Base-by-base conservation (phyloP, 371 early-diverging fungal genomes). In the Circinella umbellata region DNA sequence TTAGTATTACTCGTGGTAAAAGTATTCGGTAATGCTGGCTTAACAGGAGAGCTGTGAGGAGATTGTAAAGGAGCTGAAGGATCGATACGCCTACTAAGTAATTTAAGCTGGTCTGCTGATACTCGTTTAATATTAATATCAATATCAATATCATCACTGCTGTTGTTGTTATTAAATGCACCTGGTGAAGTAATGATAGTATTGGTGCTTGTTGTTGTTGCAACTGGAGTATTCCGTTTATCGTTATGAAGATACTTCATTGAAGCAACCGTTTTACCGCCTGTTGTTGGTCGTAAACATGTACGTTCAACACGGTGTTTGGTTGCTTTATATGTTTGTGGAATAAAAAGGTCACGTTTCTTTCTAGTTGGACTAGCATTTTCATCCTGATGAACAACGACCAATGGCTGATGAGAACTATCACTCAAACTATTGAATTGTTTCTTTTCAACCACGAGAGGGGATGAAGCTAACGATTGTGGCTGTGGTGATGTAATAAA, bases 61-160 rank as follows among this genome's bases (percentile, higher is more conserved):
- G 79, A 77, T 13, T 78, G 36, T 47, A 81, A 47, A 38, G 74
- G 75, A 54, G 73, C 69, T 37, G 73, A 67, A 42, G 80, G 82
- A 67, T 82, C 72, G 39, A 82, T 82, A 59, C 82, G 78, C 14
- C 82, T 73, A 67, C 82, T 82, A n/a, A 82, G 69, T 39, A 78
- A 46, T 53, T 73, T 76, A 5, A 82, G 69, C 38, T 81, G 79
- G 34, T 81, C 67, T 27, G 71, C 64, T 17, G 82, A 77, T 71
- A 81, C 49, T 14, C 67, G 69, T 18, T 70, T 63, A 51, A 13
- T 14, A n/a, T 10, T 27, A 9, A 36, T 37, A 14, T 67, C 53
- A n/a, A 37, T 63, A 27, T 51, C 5, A 15, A 13, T 51, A 51
- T 51, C n/a, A 15, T n/a, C 7, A 51, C 15, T 51, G 51, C 8